A percentile compares a stretch with the other conserved stretches of the same genome.
Conservation (phyloP, 208 protist genomes). For the Trypanosoma platydactyli region DNA sequence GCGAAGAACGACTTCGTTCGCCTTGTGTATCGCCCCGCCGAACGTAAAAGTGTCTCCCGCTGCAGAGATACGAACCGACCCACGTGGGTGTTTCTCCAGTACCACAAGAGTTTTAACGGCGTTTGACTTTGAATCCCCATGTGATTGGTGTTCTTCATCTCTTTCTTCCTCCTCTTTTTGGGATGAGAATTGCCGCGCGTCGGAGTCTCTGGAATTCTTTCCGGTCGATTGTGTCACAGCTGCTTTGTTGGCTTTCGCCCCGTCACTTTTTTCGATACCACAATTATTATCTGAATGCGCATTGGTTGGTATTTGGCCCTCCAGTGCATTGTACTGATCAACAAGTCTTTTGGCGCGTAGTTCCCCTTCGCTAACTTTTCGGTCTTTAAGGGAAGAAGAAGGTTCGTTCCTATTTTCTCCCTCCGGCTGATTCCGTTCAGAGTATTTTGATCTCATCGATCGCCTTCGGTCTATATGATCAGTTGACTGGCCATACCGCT, state of each 20-base stretch:
- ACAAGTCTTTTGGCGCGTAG: too few species aligned
- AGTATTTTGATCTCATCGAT: too few species aligned
- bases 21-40: constrained; percentile 36
- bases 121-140: constrained; percentile 32
- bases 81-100: constrained; percentile 41
- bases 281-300: too few species aligned
- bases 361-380: too few species aligned
- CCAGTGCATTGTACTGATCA: too few species aligned
- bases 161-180: background rate
- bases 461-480: constrained; percentile 12
- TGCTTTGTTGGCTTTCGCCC: too few species aligned
- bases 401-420: constrained; percentile 17
- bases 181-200: too few species aligned
- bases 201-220: too few species aligned
- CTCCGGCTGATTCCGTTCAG: constrained; percentile 1
- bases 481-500: constrained; percentile 1
- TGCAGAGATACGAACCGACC: constrained; percentile 27
- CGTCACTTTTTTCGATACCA: too few species aligned
- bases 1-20: constrained; percentile 50
- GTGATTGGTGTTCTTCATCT: background rate
- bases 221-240: too few species aligned
- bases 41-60: constrained; percentile 43
- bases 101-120: constrained; percentile 65
- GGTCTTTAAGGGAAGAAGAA: too few species aligned
- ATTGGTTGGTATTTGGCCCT: too few species aligned